phyloP scores from a whole-genome alignment of 352 stramenopile genomes.

The Globisporangium cystogenes region DNA sequence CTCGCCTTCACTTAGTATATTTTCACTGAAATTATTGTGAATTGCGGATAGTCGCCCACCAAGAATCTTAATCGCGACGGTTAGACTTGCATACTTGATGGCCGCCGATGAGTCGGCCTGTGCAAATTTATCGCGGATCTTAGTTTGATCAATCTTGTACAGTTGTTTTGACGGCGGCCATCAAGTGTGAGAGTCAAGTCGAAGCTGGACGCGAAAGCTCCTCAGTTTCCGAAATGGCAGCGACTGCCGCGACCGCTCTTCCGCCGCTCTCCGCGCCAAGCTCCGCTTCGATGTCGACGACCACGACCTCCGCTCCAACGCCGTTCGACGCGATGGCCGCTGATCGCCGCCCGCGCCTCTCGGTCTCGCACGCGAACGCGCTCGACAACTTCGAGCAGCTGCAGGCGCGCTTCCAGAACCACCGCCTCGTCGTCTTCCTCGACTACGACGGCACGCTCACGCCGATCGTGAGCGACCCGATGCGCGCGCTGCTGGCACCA shows the following conservation, averaged over 20 bases:
- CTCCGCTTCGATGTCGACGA: neutral
- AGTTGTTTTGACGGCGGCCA: too few relatives aligned
- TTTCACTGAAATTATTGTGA: too few relatives aligned
- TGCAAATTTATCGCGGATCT: too few relatives aligned
- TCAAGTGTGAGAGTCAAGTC: slow-evolving; percentile 2
- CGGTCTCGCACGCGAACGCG: slow-evolving; percentile 68
- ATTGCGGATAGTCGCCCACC: too few relatives aligned
- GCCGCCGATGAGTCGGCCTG: too few relatives aligned
- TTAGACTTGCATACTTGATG: too few relatives aligned
- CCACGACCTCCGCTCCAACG: too few relatives aligned
- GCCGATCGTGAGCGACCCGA: slow-evolving; percentile 87
- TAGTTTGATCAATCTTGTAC: too few relatives aligned
- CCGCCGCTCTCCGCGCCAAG: neutral
- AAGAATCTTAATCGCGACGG: too few relatives aligned
- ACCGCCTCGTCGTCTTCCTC: slow-evolving; percentile 78
- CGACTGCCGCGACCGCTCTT: neutral
- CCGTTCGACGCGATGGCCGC: neutral
- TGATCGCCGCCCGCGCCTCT: slow-evolving; percentile 35
- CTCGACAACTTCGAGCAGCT: slow-evolving; percentile 64
- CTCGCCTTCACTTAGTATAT: too few relatives aligned
- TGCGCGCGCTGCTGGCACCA: slow-evolving; percentile 56
- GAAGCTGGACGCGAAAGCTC: neutral
- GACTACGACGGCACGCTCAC: slow-evolving; percentile 90
- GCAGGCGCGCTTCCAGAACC: slow-evolving; percentile 38
- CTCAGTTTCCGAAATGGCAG: slow-evolving; percentile 15